Evolutionary conservation across 2,329 filamentous ascomycete genomes (phyloP).

Genomic region (Fusarium napiforme): DNA sequence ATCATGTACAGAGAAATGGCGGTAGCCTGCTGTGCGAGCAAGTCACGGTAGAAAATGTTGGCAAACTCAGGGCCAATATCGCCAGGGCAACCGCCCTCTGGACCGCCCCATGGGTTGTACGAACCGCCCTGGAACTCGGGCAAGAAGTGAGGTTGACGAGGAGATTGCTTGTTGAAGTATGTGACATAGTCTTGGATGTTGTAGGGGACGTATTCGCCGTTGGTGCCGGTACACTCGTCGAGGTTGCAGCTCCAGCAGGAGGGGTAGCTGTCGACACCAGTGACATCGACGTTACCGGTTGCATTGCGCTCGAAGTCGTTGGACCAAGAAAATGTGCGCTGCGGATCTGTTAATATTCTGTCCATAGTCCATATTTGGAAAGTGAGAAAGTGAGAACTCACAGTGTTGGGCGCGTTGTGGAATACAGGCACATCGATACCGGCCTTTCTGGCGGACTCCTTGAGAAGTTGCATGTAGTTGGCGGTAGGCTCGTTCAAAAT

Average conservation of each 20-base stretch:
- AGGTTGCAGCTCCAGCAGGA: slow-evolving; percentile 73
- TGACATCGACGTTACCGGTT: slow-evolving; percentile 66
- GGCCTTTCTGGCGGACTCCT: slow-evolving; percentile 63
- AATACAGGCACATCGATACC: slow-evolving; percentile 69
- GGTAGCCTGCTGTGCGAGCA: slow-evolving; percentile 68
- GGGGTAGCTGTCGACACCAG: slow-evolving; percentile 63
- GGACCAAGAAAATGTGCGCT: slow-evolving; percentile 62
- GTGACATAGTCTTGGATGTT: slow-evolving; percentile 45
- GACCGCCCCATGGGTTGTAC: slow-evolving; percentile 72
- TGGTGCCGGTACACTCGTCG: slow-evolving; percentile 68
- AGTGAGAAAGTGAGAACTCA: slow-evolving; percentile 36
- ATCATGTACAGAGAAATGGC: slow-evolving; percentile 73
- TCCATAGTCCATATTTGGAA: slow-evolving; percentile 35
- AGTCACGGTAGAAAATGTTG: slow-evolving; percentile 72
- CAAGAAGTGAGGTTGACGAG: slow-evolving; percentile 41
- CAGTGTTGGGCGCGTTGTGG: slow-evolving; percentile 70
- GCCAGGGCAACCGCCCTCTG: slow-evolving; percentile 63
- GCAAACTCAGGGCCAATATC: slow-evolving; percentile 69
- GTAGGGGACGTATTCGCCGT: slow-evolving; percentile 68
- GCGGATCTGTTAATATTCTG: slow-evolving; percentile 10
- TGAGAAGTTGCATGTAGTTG: slow-evolving; percentile 67
- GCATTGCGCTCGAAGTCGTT: slow-evolving; percentile 65
- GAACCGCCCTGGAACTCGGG: slow-evolving; percentile 46
- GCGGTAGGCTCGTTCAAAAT: slow-evolving; percentile 60
- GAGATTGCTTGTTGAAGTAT: slow-evolving; percentile 44